These are phyloP conservation scores for Penicillium roqueforti DNA, from an alignment of 495 filamentous ascomycete genomes.

Conservation along the genomic window DNA sequence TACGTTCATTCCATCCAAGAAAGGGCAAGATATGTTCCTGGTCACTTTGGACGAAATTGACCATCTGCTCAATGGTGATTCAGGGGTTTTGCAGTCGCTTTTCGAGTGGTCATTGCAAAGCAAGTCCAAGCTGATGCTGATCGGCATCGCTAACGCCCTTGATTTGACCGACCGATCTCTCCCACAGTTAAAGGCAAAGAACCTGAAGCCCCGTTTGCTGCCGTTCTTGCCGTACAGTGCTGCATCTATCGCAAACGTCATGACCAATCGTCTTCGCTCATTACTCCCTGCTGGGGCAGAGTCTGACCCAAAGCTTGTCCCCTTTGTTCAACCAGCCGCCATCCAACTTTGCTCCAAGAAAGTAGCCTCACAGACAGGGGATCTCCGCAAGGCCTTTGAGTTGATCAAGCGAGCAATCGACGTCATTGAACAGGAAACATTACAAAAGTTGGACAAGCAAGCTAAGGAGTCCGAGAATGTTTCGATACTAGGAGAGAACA, in stretches of 20 bases:
- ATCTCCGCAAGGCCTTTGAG: conserved; percentile 93
- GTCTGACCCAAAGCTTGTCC: conserved; percentile 57
- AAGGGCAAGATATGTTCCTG: conserved; percentile 55
- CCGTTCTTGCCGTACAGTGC: conserved; percentile 93
- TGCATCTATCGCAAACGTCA: conserved; percentile 79
- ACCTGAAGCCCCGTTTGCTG: conserved; percentile 81
- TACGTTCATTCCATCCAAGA: conserved; percentile 59
- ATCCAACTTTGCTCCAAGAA: conserved; percentile 93
- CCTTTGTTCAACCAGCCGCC: conserved; percentile 89
- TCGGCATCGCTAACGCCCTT: conserved; percentile 95
- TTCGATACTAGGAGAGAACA: conserved; percentile 62
- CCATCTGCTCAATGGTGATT: conserved; percentile 79
- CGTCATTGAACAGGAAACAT: conserved; percentile 77
- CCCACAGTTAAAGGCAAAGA: conserved; percentile 86
- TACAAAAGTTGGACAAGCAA: conserved; percentile 41
- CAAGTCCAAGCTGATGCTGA: conserved; percentile 71
- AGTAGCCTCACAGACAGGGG: conserved; percentile 86
- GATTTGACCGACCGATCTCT: conserved; percentile 95
- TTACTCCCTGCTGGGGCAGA: conserved; percentile 53
- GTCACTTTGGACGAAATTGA: conserved; percentile 94
- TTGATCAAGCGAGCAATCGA: conserved; percentile 88
- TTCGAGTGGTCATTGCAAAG: conserved; percentile 89
- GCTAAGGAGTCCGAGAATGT: conserved; percentile 36
- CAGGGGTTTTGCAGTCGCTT: conserved; percentile 79
- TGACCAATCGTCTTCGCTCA: conserved; percentile 75